Evolutionary conservation across 192 early-diverging fungal genomes (phyloP), one percentile per base, ranked within the genome.

Genomic region (Coemansia erecta): DNA sequence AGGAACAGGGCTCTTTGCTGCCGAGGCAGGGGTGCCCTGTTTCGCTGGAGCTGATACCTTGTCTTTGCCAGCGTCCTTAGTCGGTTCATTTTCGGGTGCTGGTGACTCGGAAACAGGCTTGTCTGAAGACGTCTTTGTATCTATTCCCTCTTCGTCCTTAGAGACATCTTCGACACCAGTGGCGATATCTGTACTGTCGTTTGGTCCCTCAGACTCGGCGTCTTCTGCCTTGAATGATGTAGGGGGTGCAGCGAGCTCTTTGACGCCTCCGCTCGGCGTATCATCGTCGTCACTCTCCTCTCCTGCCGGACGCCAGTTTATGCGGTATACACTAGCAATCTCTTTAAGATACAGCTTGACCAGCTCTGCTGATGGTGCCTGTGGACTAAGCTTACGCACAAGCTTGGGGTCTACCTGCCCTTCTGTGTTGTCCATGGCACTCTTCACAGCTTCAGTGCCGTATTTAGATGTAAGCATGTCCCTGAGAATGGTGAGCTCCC

Each of bases 291-390:
- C 56, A 28, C 83, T 72, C 21, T 66, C 61, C 4, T 82, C 73
- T 26, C 70, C 72, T 26, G 83, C 67, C 0, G 85, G 73, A 6
- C 78, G 80, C 87, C 89, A 98, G 10, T 70, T 53, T 3, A 95
- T 85, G 49, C 86, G 85, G 60, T 90, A 94, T 0, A 87, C 77
- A 43, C 81, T 86, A 26, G 95, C 93, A 65, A 98, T 95, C 59
- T 92, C 90, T 57, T 89, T 90, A 39, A 98, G 67, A 63, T 98
- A 98, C 58, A 90, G 75, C 37, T 86, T 82, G 17, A 98, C 92
- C 8, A 98, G 82, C 26, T 85, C 82, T 2, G 80, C 55, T 48
- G 94, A 87, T 2, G 93, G 92, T n/a, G 92, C 86, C 62, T 85
- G 73, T 15, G 92, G 83, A 22, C 81, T 72, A 5, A 98, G 77